These are phyloP conservation scores for Mycosphaerella sp. DNA, from an alignment of 2,329 filamentous ascomycete species.

Conservation along the genomic window DNA sequence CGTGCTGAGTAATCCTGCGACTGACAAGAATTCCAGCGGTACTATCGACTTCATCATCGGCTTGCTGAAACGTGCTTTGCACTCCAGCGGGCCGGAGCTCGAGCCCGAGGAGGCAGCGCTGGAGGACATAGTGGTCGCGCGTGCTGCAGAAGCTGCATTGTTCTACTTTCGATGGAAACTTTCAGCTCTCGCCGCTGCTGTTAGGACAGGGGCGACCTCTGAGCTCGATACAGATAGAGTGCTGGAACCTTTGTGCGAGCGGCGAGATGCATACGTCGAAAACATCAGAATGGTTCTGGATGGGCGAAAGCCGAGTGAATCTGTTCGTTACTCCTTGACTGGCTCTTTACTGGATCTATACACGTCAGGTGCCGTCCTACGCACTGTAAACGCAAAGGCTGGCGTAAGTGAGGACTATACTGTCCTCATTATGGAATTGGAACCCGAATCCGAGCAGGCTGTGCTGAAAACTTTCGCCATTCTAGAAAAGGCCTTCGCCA, in stretches of 20 bases:
- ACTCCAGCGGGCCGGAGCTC: constrained; percentile 53
- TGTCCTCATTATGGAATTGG: constrained; percentile 57
- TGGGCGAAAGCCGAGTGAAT: constrained; percentile 49
- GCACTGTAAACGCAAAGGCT: constrained; percentile 31
- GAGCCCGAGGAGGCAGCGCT: constrained; percentile 61
- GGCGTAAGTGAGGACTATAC: constrained; percentile 39
- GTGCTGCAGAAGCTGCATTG: constrained; percentile 67
- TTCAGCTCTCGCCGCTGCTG: constrained; percentile 42
- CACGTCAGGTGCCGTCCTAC: constrained; percentile 67
- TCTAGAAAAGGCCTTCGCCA: constrained; percentile 71
- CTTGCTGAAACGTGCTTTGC: constrained; percentile 66
- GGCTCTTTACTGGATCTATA: constrained; percentile 76
- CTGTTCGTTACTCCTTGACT: constrained; percentile 68
- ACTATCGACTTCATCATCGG: constrained; percentile 64
- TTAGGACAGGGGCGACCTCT: constrained; percentile 41
- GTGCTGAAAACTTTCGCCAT: constrained; percentile 71
- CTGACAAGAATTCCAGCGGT: constrained; percentile 24
- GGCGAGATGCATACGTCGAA: constrained; percentile 48
- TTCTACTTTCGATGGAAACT: constrained; percentile 90
- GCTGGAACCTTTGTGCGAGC: constrained; percentile 50
- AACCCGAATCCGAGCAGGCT: constrained; percentile 54
- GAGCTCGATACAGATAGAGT: constrained; percentile 46
- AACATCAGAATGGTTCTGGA: constrained; percentile 47
- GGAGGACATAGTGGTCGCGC: constrained; percentile 71
- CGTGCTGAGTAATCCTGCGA: constrained; percentile 29